phyloP scores from a whole-genome alignment of 2,329 filamentous ascomycete species.

The Colletotrichum plurivorum region DNA sequence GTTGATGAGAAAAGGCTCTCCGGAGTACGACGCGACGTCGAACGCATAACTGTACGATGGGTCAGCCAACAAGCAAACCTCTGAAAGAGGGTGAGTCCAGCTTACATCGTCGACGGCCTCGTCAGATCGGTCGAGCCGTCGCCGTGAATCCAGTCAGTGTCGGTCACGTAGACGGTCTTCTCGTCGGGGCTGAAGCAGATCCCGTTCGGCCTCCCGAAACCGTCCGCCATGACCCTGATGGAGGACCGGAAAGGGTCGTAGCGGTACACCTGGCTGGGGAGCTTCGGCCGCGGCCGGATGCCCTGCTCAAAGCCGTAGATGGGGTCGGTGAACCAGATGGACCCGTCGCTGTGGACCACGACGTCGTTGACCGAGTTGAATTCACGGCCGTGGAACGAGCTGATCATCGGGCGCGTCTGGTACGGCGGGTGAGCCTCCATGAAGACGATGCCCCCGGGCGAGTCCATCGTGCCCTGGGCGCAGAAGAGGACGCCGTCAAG shows the following conservation, averaged over 20 bases:
- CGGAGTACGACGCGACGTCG: slow-evolving; percentile 45
- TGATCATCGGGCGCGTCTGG: slow-evolving; percentile 48
- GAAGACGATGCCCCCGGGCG: slow-evolving; percentile 48
- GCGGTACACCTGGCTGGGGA: slow-evolving; percentile 64
- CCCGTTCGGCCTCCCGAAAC: slow-evolving; percentile 62
- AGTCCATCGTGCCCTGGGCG: slow-evolving; percentile 52
- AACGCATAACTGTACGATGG: slow-evolving; percentile 52
- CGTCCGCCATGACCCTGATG: slow-evolving; percentile 61
- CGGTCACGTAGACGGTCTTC: slow-evolving; percentile 60
- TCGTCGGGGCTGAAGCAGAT: slow-evolving; percentile 62
- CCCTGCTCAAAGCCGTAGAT: slow-evolving; percentile 64
- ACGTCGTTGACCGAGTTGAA: slow-evolving; percentile 68
- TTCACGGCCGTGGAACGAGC: slow-evolving; percentile 53
- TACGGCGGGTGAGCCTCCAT: slow-evolving; percentile 52
- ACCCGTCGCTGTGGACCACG: slow-evolving; percentile 57
- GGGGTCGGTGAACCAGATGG: slow-evolving; percentile 66
- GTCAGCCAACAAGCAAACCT: slow-evolving; percentile 34
- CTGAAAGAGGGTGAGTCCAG: slow-evolving; percentile 26
- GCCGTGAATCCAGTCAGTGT: slow-evolving; percentile 53
- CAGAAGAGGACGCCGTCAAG: slow-evolving; percentile 56
- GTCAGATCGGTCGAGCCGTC: slow-evolving; percentile 47
- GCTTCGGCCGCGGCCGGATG: slow-evolving; percentile 58
- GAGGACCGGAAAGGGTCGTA: slow-evolving; percentile 56
- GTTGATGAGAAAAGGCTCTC: slow-evolving; percentile 56
- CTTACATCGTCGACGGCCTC: slow-evolving; percentile 37